These are phyloP conservation scores for Boehmeria nivea DNA, from an alignment of 306 rosid species.

Conservation along the genomic window DNA sequence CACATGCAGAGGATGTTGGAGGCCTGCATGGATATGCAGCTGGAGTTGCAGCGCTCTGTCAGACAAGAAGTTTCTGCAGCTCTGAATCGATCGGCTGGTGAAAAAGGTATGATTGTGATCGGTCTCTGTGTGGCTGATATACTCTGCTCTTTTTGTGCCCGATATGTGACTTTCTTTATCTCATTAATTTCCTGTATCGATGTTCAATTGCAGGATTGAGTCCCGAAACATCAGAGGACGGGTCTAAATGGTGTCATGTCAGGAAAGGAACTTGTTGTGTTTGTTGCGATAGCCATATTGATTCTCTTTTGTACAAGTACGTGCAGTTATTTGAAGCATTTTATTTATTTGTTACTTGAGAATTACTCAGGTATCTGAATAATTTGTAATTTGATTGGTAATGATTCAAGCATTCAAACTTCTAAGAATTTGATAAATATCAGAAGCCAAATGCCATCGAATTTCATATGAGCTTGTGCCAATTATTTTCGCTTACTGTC, in stretches of 20 bases:
- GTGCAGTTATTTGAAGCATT: too few relatives aligned
- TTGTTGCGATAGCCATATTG: conserved; percentile 94
- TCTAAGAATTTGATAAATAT: too few relatives aligned
- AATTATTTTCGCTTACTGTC: too few relatives aligned
- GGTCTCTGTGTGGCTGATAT: background rate
- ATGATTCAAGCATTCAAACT: too few relatives aligned
- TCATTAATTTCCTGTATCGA: too few relatives aligned
- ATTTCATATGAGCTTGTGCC: too few relatives aligned
- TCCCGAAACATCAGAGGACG: conserved; percentile 91
- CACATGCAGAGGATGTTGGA: conserved; percentile 99
- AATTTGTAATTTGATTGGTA: too few relatives aligned
- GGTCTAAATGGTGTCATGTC: conserved; percentile 95
- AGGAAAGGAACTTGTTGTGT: conserved; percentile 98
- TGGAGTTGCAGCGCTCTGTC: conserved; percentile 97
- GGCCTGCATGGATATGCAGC: conserved; percentile 99
- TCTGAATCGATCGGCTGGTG: conserved; percentile 78
- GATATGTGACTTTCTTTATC: background rate
- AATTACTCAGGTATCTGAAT: too few relatives aligned
- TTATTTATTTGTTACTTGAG: too few relatives aligned
- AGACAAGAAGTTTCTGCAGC: conserved; percentile 99
- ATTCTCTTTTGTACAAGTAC: conserved; percentile 97
- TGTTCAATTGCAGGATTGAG: conserved; percentile 46
- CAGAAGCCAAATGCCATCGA: too few relatives aligned
- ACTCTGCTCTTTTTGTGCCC: background rate
- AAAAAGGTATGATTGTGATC: conserved; percentile 46